phyloP scores from a whole-genome alignment of 164 flowering plant species.

The Piper betle region DNA sequence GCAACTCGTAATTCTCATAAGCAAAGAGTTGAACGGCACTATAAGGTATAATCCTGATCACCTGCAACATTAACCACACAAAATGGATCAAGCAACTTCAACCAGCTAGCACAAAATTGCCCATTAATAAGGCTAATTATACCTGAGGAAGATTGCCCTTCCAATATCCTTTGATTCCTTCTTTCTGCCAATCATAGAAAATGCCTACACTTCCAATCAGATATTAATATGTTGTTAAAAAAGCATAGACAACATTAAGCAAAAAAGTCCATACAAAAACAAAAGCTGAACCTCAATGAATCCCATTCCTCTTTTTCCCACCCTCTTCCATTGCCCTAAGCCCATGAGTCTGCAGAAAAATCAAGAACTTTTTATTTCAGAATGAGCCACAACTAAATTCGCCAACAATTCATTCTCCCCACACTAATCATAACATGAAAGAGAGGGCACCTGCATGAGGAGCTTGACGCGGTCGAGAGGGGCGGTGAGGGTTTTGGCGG shows the following conservation, averaged over 20 bases:
- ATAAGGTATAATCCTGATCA: conserved; percentile 80
- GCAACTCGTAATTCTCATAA: conserved; percentile 83
- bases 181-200: conserved; percentile 61
- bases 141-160: conserved; percentile 99
- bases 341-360: conserved; percentile 66
- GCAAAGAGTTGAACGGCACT: conserved; percentile 91
- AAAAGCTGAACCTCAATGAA: conserved; percentile 56
- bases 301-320: conserved; percentile 72
- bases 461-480: conserved; percentile 87
- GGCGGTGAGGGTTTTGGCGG: conserved; percentile 78
- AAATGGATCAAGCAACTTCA: too few species aligned
- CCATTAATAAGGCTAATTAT: conserved; percentile 5
- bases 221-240: background rate
- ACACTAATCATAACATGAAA: background rate
- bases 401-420: background rate
- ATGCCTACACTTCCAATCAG: conserved; percentile 32
- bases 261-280: too few species aligned
- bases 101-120: background rate
- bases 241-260: background rate
- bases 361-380: background rate
- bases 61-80: conserved; percentile 23
- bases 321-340: conserved; percentile 62
- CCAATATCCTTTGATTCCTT: conserved; percentile 94
- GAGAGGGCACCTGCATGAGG: conserved; percentile 60
- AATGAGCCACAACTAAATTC: background rate